Evolutionary conservation across 768 basidiomycete species (phyloP).

Genomic region (Royoungia palumana): DNA sequence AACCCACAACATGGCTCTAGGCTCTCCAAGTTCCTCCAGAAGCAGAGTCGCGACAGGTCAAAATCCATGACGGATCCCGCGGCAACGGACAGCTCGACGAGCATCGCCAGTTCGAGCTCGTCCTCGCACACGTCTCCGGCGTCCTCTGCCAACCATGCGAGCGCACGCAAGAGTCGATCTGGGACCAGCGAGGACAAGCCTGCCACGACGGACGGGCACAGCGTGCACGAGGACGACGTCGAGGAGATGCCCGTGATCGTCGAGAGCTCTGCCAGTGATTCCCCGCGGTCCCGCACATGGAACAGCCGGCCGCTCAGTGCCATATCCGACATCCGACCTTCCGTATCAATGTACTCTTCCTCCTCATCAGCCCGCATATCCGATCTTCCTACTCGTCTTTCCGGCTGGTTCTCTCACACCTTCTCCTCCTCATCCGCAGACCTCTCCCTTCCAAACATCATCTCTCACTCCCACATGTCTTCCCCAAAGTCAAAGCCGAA

Average conservation of each 20-base stretch:
- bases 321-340: slow-evolving; percentile 41
- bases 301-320: slow-evolving; percentile 53
- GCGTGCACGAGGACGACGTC: slow-evolving; percentile 30
- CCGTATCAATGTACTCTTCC: slow-evolving; percentile 45
- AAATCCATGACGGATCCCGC: slow-evolving; percentile 46
- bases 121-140: slow-evolving; percentile 28
- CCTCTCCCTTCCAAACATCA: slow-evolving; percentile 60
- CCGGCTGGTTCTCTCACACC: slow-evolving; percentile 79
- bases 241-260: slow-evolving; percentile 66
- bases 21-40: slow-evolving; percentile 67
- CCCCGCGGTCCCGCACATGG: slow-evolving; percentile 53
- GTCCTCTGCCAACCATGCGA: slow-evolving; percentile 27
- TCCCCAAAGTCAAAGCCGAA: slow-evolving; percentile 45
- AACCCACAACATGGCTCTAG: slow-evolving; percentile 46
- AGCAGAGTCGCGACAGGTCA: slow-evolving; percentile 57
- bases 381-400: slow-evolving; percentile 71
- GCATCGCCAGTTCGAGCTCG: slow-evolving; percentile 43
- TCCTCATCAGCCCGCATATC: slow-evolving; percentile 51
- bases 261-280: slow-evolving; percentile 45
- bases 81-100: slow-evolving; percentile 33
- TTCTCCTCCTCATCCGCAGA: slow-evolving; percentile 71
- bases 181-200: slow-evolving; percentile 28
- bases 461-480: slow-evolving; percentile 45
- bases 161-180: slow-evolving; percentile 36
- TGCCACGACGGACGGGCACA: slow-evolving; percentile 22